Evolutionary conservation across 2,329 filamentous ascomycete species (phyloP), one percentile per base, ranked within the genome.

Genomic region (Arthroderma uncinatum): DNA sequence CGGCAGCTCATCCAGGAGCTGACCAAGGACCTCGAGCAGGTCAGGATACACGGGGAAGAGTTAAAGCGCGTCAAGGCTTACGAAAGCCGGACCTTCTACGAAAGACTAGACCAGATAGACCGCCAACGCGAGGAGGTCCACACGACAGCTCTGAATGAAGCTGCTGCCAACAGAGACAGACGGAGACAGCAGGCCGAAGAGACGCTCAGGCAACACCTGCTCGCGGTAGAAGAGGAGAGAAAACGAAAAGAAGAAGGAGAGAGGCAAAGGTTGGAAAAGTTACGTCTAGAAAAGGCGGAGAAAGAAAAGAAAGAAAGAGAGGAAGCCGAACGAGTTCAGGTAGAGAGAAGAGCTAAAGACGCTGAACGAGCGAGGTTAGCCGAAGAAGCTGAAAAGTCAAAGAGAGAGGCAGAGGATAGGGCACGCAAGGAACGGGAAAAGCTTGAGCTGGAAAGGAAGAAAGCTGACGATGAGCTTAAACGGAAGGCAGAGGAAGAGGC

Each of bases 131-230:
- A 84, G 65, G 74, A 79, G 53, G 77, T 76, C 57, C 85, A 89
- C 66, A 78, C 79, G 58, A 79, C 83, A 63, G 85, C 85, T 12
- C 78, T 92, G 14, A 80, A 80, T 48, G 79, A 80, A 50, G 85
- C 85, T 2, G 81, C 82, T 53, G 76, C 77, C 12, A 80, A 85
- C 65, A 87, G 90, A 67, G 80, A 86, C 37, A 78, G 80, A 28
- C 79, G 92, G 9, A 78, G 77, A 48, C 71, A 76, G 55, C 75
- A 77, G 53, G 81, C 81, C 2, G 76, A 81, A 64, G 73, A 76
- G 19, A 78, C 76, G 16, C 64, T 80, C n/a, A 71, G 78, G 40
- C 71, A 74, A n/a, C 70, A 80, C 58, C 66, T 71, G 65, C 63
- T 67, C 62, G 64, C 69, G 57, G 67, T 73, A 59, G 67, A 72